Percentiles rank a stretch among this genome's conserved stretches.
Conservation (phyloP, 352 stramenopile genomes). For the Phytophthora podocarpi region DNA sequence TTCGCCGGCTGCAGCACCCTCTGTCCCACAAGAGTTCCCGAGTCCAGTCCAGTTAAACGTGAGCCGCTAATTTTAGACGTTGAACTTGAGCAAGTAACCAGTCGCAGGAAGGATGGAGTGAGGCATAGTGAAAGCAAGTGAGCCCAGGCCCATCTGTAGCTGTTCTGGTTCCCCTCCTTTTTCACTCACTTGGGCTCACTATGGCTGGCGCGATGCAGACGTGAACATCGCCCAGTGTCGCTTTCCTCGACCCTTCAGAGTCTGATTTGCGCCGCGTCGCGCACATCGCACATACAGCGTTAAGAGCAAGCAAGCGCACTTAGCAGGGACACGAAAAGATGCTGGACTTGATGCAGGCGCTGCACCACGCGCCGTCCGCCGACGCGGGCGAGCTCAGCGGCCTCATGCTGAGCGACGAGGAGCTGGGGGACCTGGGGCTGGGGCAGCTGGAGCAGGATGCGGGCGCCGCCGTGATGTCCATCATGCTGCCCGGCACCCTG, state of each 20-base stretch:
- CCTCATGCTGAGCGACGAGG: constrained; percentile 34
- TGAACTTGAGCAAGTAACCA: constrained; percentile 31
- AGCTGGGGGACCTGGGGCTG: constrained; percentile 30
- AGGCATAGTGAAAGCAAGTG: constrained; percentile 16
- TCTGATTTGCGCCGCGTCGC: constrained; percentile 21
- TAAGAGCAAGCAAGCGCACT: constrained; percentile 10
- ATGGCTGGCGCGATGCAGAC: constrained; percentile 3
- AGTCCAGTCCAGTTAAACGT: constrained; percentile 3
- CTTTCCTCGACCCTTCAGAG: background rate
- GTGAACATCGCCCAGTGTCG: background rate
- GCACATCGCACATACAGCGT: too few species aligned
- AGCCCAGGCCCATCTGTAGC: too few species aligned
- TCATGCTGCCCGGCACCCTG: constrained; percentile 31
- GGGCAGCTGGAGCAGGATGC: constrained; percentile 34
- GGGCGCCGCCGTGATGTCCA: constrained; percentile 24
- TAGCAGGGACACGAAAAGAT: constrained; percentile 19
- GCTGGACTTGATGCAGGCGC: constrained; percentile 39
- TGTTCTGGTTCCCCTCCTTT: constrained; percentile 2
- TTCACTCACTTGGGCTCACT: constrained; percentile 5
- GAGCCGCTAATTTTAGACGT: constrained; percentile 18
- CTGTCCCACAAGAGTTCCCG: too few species aligned
- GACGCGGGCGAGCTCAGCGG: constrained; percentile 21
- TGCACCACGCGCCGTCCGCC: constrained; percentile 20
- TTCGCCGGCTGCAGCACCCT: too few species aligned
- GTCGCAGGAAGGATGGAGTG: too few species aligned